Evolutionary conservation across 768 basidiomycete genomes (phyloP).

Genomic region (Mycena vulgaris): DNA sequence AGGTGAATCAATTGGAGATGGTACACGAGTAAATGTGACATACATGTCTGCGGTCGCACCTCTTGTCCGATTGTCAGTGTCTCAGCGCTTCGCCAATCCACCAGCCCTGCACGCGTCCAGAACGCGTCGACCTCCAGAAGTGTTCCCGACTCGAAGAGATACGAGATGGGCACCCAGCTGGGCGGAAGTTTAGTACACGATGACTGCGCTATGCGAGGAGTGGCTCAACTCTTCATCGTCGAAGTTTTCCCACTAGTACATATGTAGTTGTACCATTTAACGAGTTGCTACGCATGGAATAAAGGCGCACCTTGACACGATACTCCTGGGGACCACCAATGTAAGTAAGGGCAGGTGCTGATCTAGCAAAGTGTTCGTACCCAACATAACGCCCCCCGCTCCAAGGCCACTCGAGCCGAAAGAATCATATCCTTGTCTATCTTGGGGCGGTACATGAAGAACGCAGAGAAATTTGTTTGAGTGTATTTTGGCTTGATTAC

Average conservation of each 20-base stretch:
- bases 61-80: slow-evolving; percentile 22
- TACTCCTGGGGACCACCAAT: slow-evolving; percentile 10
- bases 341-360: slow-evolving; percentile 11
- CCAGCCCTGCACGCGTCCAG: slow-evolving; percentile 16
- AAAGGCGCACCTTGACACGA: slow-evolving; percentile 9
- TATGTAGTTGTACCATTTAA: slow-evolving; percentile 6
- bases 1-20: slow-evolving; percentile 1
- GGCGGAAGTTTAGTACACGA: slow-evolving; percentile 8
- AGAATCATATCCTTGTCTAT: slow-evolving; percentile 14
- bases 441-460: slow-evolving; percentile 7
- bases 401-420: slow-evolving; percentile 4
- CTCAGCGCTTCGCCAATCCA: slow-evolving; percentile 12
- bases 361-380: slow-evolving; percentile 8
- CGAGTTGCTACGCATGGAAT: slow-evolving; percentile 8
- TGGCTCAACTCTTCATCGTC: slow-evolving; percentile 11
- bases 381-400: neutral
- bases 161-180: slow-evolving; percentile 16
- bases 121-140: slow-evolving; percentile 18
- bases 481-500: too few relatives aligned
- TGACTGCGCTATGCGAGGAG: slow-evolving; percentile 12
- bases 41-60: slow-evolving; percentile 18
- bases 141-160: slow-evolving; percentile 13
- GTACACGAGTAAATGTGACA: slow-evolving; percentile 5
- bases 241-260: neutral
- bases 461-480: too few relatives aligned